Evolutionary conservation across 306 rosid species (phyloP).

Genomic region (Echinosophora koreensis): DNA sequence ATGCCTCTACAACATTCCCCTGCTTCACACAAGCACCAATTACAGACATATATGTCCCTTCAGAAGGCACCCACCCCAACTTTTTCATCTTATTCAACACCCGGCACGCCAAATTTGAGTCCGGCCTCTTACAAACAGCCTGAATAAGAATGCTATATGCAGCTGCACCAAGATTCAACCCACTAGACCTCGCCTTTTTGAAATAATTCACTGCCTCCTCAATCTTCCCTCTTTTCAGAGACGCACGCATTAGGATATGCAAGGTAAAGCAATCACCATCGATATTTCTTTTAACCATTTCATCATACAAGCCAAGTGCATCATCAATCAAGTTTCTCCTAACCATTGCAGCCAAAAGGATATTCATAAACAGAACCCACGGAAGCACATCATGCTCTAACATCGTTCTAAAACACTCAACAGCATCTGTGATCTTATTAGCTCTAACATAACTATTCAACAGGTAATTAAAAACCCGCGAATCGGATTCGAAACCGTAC

Average conservation of each 20-base stretch:
- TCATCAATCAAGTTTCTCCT: constrained; percentile 57
- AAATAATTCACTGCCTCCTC: constrained; percentile 64
- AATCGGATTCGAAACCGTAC: constrained; percentile 53
- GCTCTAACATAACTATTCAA: constrained; percentile 71
- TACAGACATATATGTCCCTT: constrained; percentile 57
- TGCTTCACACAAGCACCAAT: constrained; percentile 70
- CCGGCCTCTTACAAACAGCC: constrained; percentile 57
- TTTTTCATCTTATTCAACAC: constrained; percentile 73
- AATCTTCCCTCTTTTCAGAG: constrained; percentile 57
- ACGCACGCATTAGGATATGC: constrained; percentile 61
- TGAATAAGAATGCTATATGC: constrained; percentile 59
- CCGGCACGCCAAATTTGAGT: constrained; percentile 52
- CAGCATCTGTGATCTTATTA: constrained; percentile 58
- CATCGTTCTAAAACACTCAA: constrained; percentile 63
- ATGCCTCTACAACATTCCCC: constrained; percentile 66
- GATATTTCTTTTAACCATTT: constrained; percentile 58
- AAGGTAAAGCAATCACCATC: constrained; percentile 61
- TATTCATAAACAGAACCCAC: constrained; percentile 56
- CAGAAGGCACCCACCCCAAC: constrained; percentile 65
- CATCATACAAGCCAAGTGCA: constrained; percentile 53
- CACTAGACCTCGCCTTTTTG: constrained; percentile 51
- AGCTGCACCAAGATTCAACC: constrained; percentile 63
- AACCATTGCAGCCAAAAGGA: constrained; percentile 65
- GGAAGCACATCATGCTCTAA: constrained; percentile 55
- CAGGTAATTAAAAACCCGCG: constrained; percentile 62